Evolutionary conservation across 1,284 basidiomycete genomes (phyloP), one percentile per base, ranked within the genome.

Genomic region (Rhodotorula glutinis): DNA sequence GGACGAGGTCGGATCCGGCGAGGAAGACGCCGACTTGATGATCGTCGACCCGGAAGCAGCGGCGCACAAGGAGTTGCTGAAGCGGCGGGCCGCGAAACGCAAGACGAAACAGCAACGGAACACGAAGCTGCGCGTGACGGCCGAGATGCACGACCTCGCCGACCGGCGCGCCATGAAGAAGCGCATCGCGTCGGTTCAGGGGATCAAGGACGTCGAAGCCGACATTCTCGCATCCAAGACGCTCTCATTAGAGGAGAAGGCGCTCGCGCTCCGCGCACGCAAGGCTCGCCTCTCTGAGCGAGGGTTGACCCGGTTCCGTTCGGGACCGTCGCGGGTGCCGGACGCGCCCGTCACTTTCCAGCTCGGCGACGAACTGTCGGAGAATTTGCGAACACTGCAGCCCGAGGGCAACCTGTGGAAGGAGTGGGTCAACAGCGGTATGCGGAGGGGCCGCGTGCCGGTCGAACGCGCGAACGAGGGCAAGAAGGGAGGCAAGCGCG

Each of bases 331-430:
- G 82, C 84, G 69, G 54, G 88, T 96, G 0, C 86, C 85, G 2
- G 85, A 86, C 72, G 83, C 81, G 11, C 81, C 84, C 30, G 83
- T 93, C 13, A 88, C 89, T 57, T 92, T 97, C 21, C 94, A 97
- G 79, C 84, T 95, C 0, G 91, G 90, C 9, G 93, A 97, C 73
- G 92, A 98, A 76, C 79, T 98, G 49, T 88, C 86, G 65, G 95
- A 98, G 79, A 91, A 83, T 75, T 79, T 98, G 73, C 81, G 94
- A 57, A 87, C 84, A 59, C 80, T 98, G 74, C 92, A 92, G 85
- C 72, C 74, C 23, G 74, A 76, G 53, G 75, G 75, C 29, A 75
- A 75, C 62, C 53, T 76, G 64, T 76, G 74, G 73, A 70, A 68
- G 33, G 75, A 75, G 27, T 76, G 72, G 71, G 63, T 75, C 38